These are phyloP conservation scores for Candida awuae DNA, from an alignment of 805 yeast species.

Conservation along the genomic window DNA sequence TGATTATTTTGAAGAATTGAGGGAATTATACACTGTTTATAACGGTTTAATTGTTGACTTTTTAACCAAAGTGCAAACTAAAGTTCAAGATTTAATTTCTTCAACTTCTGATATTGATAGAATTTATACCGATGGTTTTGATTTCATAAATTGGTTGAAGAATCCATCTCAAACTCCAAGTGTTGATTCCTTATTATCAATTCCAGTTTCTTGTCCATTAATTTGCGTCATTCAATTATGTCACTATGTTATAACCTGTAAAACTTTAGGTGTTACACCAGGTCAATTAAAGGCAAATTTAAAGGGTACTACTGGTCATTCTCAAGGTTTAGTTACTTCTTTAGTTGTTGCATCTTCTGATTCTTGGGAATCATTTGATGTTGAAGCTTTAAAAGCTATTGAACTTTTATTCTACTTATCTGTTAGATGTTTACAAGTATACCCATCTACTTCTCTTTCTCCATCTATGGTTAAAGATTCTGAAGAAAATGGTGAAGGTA, in stretches of 20 bases:
- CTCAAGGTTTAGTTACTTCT: constrained; percentile 90
- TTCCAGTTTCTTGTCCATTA: constrained; percentile 95
- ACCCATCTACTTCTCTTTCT: constrained; percentile 90
- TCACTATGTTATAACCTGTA: constrained; percentile 84
- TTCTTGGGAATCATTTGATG: constrained; percentile 78
- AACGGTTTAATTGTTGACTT: constrained; percentile 67
- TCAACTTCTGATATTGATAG: constrained; percentile 72
- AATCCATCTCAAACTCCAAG: constrained; percentile 84
- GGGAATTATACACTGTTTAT: constrained; percentile 74
- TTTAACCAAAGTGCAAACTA: constrained; percentile 58
- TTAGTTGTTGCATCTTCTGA: constrained; percentile 77
- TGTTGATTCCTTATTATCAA: constrained; percentile 76
- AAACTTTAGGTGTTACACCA: constrained; percentile 77
- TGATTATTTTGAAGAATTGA: constrained; percentile 93
- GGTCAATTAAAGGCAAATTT: constrained; percentile 72
- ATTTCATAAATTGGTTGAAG: constrained; percentile 80
- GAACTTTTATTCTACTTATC: constrained; percentile 88
- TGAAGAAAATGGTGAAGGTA: constrained; percentile 88
- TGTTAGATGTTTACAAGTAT: constrained; percentile 79
- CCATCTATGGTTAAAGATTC: constrained; percentile 91
- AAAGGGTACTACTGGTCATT: constrained; percentile 78
- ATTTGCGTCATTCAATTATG: constrained; percentile 93
- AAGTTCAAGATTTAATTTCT: constrained; percentile 59
- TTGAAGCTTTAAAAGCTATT: constrained; percentile 67
- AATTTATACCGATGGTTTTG: constrained; percentile 89